These are phyloP conservation scores for Rhazya stricta DNA, from an alignment of 257 asterid genomes.

Conservation along the genomic window DNA sequence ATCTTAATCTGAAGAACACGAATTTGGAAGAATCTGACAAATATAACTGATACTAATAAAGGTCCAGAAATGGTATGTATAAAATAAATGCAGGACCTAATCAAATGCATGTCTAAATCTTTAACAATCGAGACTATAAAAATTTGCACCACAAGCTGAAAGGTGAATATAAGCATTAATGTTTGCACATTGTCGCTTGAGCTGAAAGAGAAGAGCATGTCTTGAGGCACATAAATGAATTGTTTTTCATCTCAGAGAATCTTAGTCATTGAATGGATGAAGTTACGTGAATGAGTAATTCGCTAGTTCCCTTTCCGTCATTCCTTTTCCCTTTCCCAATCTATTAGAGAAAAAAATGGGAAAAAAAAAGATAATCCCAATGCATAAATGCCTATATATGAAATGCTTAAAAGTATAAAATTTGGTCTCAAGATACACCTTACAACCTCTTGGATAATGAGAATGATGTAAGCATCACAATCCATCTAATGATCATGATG, in stretches of 20 bases:
- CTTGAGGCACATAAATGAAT: neutral
- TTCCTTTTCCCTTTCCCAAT: neutral
- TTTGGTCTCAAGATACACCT: neutral
- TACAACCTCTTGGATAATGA: neutral
- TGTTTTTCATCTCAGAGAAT: neutral
- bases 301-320: neutral
- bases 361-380: neutral
- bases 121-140: neutral
- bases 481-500: neutral
- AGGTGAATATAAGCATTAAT: neutral
- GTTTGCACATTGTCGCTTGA: neutral
- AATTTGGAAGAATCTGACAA: neutral
- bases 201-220: neutral
- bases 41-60: neutral
- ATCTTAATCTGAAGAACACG: neutral
- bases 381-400: neutral
- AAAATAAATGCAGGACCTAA: neutral
- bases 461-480: neutral
- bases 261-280: neutral
- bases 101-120: neutral
- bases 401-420: neutral
- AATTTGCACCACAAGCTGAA: neutral
- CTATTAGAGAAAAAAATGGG: neutral
- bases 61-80: neutral
- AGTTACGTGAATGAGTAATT: neutral